phyloP scores from a whole-genome alignment of 805 yeast species.

The Saitoella complicata region DNA sequence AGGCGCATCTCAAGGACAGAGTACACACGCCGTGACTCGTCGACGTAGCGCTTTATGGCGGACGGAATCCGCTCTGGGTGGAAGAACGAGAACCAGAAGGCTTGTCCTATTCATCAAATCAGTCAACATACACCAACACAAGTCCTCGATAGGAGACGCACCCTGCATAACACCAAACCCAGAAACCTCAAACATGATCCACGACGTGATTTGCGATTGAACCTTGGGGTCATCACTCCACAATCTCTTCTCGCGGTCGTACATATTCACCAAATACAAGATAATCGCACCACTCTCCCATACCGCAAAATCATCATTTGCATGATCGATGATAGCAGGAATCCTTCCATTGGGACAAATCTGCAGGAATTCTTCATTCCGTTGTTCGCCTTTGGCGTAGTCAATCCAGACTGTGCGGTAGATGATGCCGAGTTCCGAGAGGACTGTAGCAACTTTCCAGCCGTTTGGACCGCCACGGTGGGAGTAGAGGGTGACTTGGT shows the following conservation, averaged over 20 bases:
- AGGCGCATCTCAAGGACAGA: slow-evolving; percentile 77
- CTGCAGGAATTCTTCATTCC: slow-evolving; percentile 39
- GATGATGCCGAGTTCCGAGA: slow-evolving; percentile 64
- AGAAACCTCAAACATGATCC: not conserved
- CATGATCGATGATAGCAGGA: slow-evolving; percentile 30
- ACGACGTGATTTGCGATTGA: not conserved
- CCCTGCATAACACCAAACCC: slow-evolving; percentile 3
- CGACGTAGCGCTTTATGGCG: slow-evolving; percentile 72
- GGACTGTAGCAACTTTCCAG: slow-evolving; percentile 69
- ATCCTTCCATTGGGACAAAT: slow-evolving; percentile 49
- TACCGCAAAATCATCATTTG: slow-evolving; percentile 24
- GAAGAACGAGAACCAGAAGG: slow-evolving; percentile 72
- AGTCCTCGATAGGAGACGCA: no score
- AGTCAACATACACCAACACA: no score
- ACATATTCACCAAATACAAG: slow-evolving; percentile 52
- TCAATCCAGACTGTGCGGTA: slow-evolving; percentile 42
- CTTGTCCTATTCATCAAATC: slow-evolving; percentile 44
- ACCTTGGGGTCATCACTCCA: not conserved
- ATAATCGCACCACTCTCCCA: slow-evolving; percentile 90
- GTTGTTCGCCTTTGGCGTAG: slow-evolving; percentile 29
- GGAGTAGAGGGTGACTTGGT: slow-evolving; percentile 16
- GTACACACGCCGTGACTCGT: slow-evolving; percentile 75
- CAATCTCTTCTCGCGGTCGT: slow-evolving; percentile 26
- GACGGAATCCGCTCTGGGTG: slow-evolving; percentile 64
- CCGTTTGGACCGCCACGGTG: slow-evolving; percentile 16